These are phyloP conservation scores for Venturia effusa DNA, from an alignment of 2,329 filamentous ascomycete species.

Conservation along the genomic window DNA sequence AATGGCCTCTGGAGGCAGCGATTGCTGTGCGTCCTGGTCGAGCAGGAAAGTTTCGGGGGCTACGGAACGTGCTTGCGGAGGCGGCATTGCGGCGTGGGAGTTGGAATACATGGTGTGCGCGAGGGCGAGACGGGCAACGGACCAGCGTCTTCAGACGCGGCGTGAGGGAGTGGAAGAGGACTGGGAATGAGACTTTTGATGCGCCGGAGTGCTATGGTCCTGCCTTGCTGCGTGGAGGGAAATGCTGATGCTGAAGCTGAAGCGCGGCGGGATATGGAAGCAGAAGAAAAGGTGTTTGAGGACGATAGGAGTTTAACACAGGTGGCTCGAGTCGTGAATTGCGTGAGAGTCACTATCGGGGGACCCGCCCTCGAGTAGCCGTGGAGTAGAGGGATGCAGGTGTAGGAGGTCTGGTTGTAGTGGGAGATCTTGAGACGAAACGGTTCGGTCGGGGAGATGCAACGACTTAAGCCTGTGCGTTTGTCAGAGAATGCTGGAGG, in stretches of 20 bases:
- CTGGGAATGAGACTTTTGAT: not conserved
- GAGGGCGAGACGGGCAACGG: constrained; percentile 5
- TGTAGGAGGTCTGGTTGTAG: not conserved
- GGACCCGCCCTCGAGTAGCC: constrained; percentile 7
- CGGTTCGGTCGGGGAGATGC: constrained; percentile 6
- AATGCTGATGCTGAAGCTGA: constrained; percentile 5
- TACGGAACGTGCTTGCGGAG: constrained; percentile 54
- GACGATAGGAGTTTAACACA: not conserved
- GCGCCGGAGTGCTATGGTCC: not conserved
- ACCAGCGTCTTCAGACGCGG: constrained; percentile 8
- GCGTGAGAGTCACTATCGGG: constrained; percentile 2
- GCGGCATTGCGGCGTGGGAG: constrained; percentile 68
- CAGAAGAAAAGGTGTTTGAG: constrained; percentile 6
- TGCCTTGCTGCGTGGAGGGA: not conserved
- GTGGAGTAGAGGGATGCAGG: not conserved
- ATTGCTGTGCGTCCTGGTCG: constrained; percentile 93
- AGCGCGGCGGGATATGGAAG: not conserved
- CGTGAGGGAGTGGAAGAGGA: not conserved
- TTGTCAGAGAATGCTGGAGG: constrained; percentile 8
- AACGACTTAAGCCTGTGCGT: not conserved
- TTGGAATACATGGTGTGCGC: constrained; percentile 34
- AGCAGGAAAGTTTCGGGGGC: constrained; percentile 99
- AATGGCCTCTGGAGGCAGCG: constrained; percentile 89
- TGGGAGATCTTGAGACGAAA: constrained; percentile 9
- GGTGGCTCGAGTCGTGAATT: not conserved